Percentiles rank a stretch among this genome's conserved stretches.
Conservation (phyloP, 805 yeast genomes). For the Saccharomycopsis fibuligera region DNA sequence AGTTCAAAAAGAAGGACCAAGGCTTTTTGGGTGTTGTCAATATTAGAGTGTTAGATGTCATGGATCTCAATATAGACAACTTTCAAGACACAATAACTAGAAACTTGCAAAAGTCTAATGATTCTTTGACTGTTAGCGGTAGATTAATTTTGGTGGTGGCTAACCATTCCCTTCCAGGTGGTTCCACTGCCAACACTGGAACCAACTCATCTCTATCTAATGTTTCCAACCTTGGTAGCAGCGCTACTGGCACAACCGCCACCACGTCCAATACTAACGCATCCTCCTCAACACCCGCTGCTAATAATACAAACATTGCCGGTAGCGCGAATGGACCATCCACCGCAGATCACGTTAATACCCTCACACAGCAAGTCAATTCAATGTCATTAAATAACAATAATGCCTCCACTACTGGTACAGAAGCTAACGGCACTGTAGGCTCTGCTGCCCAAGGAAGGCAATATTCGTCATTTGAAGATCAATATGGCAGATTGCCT, state of each 20-base stretch:
- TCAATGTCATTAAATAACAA: conserved; percentile 27
- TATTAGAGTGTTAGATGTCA: conserved; percentile 80
- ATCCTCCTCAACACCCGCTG: conserved; percentile 22
- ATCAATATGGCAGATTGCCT: conserved; percentile 92
- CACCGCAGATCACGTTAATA: conserved; percentile 15
- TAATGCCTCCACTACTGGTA: conserved; percentile 23
- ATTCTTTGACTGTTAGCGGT: conserved; percentile 89
- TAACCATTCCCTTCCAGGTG: conserved; percentile 29
- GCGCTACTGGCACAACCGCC: conserved; percentile 24
- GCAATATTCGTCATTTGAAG: conserved; percentile 91
- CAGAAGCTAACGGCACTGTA: conserved; percentile 26
- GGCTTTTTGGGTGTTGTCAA: conserved; percentile 97
- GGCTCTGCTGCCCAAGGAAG: conserved; percentile 31
- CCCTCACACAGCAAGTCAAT: conserved; percentile 27
- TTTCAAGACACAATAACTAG: conserved; percentile 84
- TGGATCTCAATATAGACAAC: conserved; percentile 49
- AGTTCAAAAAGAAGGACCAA: conserved; percentile 96
- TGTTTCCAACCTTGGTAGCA: conserved; percentile 1
- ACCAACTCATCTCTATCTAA: conserved; percentile 3
- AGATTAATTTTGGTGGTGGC: conserved; percentile 75
- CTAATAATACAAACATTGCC: conserved; percentile 23
- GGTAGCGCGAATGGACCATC: conserved; percentile 19
- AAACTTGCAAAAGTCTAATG: conserved; percentile 86
- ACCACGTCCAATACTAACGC: conserved; percentile 27
- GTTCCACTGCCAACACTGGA: conserved; percentile 1